phyloP scores from a whole-genome alignment of 164 flowering plant genomes.

The Chimonanthus praecox region DNA sequence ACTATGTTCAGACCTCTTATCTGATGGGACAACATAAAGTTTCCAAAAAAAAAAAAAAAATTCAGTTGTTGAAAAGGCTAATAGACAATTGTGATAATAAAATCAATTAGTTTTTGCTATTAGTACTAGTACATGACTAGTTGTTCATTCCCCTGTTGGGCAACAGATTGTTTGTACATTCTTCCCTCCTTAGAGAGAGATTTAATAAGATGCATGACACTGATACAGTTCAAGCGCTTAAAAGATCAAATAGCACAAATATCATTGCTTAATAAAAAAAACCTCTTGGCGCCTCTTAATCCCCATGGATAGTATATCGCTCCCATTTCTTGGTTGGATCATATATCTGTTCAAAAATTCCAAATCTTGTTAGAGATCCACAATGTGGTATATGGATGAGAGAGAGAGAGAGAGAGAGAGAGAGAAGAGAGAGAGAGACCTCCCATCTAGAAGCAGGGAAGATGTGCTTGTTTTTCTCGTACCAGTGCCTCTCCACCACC shows the following conservation, averaged over 20 bases:
- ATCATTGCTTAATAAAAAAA: background rate
- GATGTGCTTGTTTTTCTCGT: constrained; percentile 96
- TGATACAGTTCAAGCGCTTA: background rate
- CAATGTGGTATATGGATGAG: background rate
- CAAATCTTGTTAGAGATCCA: background rate
- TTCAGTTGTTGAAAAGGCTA: too few species aligned
- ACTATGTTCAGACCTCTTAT: too few species aligned
- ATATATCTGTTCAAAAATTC: constrained; percentile 50
- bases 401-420: constrained; percentile 2
- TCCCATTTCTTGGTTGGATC: constrained; percentile 86
- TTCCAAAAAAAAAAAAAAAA: too few species aligned
- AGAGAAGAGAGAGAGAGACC: constrained; percentile 31
- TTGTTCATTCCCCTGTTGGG: too few species aligned
- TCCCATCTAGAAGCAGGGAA: constrained; percentile 99
- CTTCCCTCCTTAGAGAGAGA: too few species aligned
- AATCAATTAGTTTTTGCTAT: too few species aligned
- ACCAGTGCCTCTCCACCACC: constrained; percentile 99
- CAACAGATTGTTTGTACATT: too few species aligned
- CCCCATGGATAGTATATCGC: constrained; percentile 87
- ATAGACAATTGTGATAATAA: too few species aligned
- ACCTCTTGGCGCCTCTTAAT: constrained; percentile 26
- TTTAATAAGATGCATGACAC: background rate
- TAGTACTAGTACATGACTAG: too few species aligned
- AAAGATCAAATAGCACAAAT: background rate
- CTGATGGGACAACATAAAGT: too few species aligned